Base-by-base conservation (phyloP, 257 asterid genomes). In the Forsythia suspensa region DNA sequence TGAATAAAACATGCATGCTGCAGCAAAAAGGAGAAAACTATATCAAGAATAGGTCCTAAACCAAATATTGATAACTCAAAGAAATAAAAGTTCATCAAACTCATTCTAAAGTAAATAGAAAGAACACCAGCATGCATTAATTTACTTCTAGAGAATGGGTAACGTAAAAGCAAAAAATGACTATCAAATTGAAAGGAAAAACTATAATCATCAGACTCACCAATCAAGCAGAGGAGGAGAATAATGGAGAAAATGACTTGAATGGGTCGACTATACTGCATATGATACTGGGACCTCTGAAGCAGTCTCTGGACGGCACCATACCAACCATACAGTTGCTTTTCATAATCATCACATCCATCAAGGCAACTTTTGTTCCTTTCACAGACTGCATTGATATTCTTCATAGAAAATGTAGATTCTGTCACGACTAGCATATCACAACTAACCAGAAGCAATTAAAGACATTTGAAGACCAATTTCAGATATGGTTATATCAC, bases 261-360 rank as follows among this genome's bases (percentile, higher is more conserved):
- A 71, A 91, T 84, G 66, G 97, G 90, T 74, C 97, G 91, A 85
- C 89, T 88, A 79, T 93, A 93, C 67, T 89, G 97, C 88, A 93
- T 87, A 61, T 87, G 87, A 83, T 95, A 93, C 82, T 95, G 98
- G 67, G 97, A 92, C 83, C 98, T 92, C 85, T 89, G 99, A 77
- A 93, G 86, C 82, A 89, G 97, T 83, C 99, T 92, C 78, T 88
- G 94, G 66, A 92, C 42, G 70, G 91, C 77, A 76, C 99, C 97
- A 74, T 83, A 89, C 98, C 98, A 91, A 59, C 98, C 95, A 76
- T 91, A 77, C 61, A 91, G 80, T 69, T 91, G 96, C 82, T 92
- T 95, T 78, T 89, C 90, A 77, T 85, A 89, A 39, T 91, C 88
- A 77, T 89, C 91, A 78, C 91, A 85, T 74, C 93, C 91, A 42